A percentile compares a stretch with the other conserved stretches of the same genome.
These are phyloP conservation scores for Emergomyces orientalis DNA, from an alignment of 2,329 filamentous ascomycete species.

Conservation along the genomic window DNA sequence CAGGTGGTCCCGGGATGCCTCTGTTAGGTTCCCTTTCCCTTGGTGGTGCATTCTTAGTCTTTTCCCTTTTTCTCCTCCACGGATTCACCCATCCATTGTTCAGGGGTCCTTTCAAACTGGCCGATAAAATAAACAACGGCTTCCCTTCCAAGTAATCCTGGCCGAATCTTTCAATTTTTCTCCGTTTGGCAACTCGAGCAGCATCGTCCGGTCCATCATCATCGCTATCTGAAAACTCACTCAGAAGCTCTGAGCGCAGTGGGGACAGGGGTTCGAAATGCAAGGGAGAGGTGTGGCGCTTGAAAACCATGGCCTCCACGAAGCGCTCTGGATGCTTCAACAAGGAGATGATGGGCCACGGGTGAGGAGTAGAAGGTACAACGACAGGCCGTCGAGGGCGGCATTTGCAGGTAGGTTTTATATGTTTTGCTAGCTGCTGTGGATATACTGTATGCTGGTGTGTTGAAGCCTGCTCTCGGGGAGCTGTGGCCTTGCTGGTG, in stretches of 20 bases:
- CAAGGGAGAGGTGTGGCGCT: slow-evolving; percentile 23
- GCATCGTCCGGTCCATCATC: slow-evolving; percentile 32
- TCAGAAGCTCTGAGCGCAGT: slow-evolving; percentile 18
- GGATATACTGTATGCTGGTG: background rate
- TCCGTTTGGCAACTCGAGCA: slow-evolving; percentile 29
- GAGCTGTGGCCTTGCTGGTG: background rate
- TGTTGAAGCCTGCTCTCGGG: background rate
- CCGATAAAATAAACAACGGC: slow-evolving; percentile 38
- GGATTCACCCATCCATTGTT: slow-evolving; percentile 39
- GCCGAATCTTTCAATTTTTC: slow-evolving; percentile 35
- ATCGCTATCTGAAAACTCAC: slow-evolving; percentile 29
- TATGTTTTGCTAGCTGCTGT: background rate
- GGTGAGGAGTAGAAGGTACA: slow-evolving; percentile 9
- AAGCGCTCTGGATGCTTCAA: background rate
- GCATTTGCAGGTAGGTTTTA: slow-evolving; percentile 10
- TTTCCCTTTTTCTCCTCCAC: slow-evolving; percentile 24
- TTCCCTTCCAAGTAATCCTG: slow-evolving; percentile 35
- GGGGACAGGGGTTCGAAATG: slow-evolving; percentile 28
- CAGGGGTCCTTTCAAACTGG: slow-evolving; percentile 39
- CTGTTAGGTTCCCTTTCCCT: background rate
- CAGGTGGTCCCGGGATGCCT: background rate
- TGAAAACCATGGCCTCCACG: slow-evolving; percentile 10
- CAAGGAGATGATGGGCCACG: slow-evolving; percentile 1
- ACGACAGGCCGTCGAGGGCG: slow-evolving; percentile 1
- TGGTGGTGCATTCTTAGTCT: background rate